A percentile compares a stretch with the other conserved stretches of the same genome.
These are phyloP conservation scores for Pythium phragmiticola DNA, from an alignment of 352 stramenopile species.

Conservation along the genomic window DNA sequence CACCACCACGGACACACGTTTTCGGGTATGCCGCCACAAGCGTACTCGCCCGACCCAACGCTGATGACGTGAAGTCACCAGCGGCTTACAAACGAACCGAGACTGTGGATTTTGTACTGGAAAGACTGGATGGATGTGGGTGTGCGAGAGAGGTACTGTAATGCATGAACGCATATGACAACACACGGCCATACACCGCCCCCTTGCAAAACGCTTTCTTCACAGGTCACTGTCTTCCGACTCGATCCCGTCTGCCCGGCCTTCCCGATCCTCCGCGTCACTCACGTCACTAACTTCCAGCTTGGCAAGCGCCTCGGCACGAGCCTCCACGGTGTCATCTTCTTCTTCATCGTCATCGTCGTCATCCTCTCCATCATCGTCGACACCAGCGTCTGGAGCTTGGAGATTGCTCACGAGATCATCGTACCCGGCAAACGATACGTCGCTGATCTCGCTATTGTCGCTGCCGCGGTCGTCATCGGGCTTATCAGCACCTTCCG, in stretches of 20 bases:
- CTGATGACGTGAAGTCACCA: conserved; percentile 21
- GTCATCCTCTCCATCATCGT: conserved; percentile 11
- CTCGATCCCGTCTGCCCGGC: conserved; percentile 30
- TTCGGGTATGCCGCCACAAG: conserved; percentile 9
- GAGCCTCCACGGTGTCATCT: background rate
- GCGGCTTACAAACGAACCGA: background rate
- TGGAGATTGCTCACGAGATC: conserved; percentile 43
- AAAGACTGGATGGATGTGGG: conserved; percentile 7
- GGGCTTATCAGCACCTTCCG: conserved; percentile 1
- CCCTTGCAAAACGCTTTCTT: background rate
- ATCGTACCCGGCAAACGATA: conserved; percentile 64
- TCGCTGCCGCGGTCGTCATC: conserved; percentile 23
- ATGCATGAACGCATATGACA: conserved; percentile 16
- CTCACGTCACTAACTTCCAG: conserved; percentile 26
- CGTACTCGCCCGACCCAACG: conserved; percentile 16
- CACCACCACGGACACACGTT: background rate
- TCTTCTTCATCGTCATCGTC: conserved; percentile 16
- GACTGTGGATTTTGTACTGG: no score
- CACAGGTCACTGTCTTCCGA: conserved; percentile 69
- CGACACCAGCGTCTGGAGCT: background rate
- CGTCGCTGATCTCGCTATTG: conserved; percentile 79
- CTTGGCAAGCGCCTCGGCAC: conserved; percentile 11
- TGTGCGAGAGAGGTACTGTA: conserved; percentile 3
- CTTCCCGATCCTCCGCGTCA: conserved; percentile 30
- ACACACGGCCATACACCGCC: conserved; percentile 2